phyloP scores from a whole-genome alignment of 2,329 filamentous ascomycete genomes.

The Colletotrichum tofieldiae region DNA sequence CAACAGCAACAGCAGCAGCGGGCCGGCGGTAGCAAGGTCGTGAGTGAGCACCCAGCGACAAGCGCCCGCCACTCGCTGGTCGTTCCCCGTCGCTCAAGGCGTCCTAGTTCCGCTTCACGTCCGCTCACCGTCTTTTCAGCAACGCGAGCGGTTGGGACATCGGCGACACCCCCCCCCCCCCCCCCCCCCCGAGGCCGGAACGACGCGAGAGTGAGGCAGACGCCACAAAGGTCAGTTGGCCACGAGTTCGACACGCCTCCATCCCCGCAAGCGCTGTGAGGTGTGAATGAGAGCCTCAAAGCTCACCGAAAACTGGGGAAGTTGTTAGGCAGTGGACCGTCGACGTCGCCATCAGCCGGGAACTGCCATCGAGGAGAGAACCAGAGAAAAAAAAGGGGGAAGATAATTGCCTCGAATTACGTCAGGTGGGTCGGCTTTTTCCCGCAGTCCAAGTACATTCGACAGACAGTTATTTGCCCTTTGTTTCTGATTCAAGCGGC shows the following conservation, averaged over 20 bases:
- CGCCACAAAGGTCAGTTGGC: neutral
- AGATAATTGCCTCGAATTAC: slow-evolving; percentile 35
- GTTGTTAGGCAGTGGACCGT: neutral
- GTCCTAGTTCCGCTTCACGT: slow-evolving; percentile 3
- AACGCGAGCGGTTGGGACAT: slow-evolving; percentile 1
- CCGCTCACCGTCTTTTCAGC: slow-evolving; percentile 40
- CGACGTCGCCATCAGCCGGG: neutral
- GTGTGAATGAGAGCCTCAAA: slow-evolving; percentile 5
- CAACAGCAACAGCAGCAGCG: slow-evolving; percentile 1
- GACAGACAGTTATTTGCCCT: neutral
- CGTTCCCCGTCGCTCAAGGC: slow-evolving; percentile 7
- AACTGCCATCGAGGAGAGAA: neutral
- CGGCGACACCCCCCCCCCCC: neutral
- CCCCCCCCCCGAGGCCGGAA: neutral
- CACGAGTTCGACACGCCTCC: neutral
- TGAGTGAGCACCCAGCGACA: neutral
- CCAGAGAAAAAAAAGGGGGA: neutral
- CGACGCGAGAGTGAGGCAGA: slow-evolving; percentile 9
- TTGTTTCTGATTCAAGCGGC: neutral
- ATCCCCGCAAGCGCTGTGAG: neutral
- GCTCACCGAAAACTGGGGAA: neutral
- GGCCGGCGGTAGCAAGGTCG: neutral
- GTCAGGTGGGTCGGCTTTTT: slow-evolving; percentile 39
- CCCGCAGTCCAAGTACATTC: slow-evolving; percentile 5
- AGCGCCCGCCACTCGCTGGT: neutral